Evolutionary conservation across 331 rosid genomes (phyloP).

Genomic region (Malus hybrid): DNA sequence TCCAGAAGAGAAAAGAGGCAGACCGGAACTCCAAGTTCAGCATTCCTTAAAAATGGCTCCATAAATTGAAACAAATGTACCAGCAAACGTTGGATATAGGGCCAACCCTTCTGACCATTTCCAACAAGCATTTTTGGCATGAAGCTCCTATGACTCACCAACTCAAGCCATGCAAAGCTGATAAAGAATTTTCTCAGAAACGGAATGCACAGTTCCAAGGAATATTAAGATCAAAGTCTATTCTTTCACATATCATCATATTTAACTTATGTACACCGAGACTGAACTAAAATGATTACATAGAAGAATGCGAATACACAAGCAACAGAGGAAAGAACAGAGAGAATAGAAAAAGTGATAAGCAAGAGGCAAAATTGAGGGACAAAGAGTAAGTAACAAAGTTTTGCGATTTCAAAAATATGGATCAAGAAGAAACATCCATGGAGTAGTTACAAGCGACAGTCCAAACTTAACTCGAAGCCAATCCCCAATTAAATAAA

Average conservation of each 20-base stretch:
- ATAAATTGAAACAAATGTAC: constrained; percentile 88
- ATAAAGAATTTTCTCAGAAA: constrained; percentile 15
- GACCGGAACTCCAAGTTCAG: constrained; percentile 86
- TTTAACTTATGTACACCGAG: not conserved
- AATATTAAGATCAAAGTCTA: not conserved
- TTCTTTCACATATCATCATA: not conserved
- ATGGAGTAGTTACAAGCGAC: not conserved
- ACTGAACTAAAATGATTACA: not conserved
- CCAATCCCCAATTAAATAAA: not conserved
- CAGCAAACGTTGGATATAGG: constrained; percentile 73
- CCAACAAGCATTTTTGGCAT: constrained; percentile 94
- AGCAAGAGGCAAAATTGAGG: too few relatives aligned
- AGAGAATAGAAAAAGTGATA: not conserved
- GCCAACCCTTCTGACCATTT: constrained; percentile 95
- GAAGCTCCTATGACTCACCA: constrained; percentile 91
- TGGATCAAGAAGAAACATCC: not conserved
- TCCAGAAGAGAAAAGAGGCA: constrained; percentile 11
- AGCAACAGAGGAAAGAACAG: not conserved
- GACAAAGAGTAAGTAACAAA: not conserved
- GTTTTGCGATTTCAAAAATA: not conserved
- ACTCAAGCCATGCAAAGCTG: constrained; percentile 99
- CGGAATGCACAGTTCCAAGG: not conserved
- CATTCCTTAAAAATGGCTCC: constrained; percentile 97
- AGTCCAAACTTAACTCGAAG: not conserved
- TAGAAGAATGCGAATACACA: not conserved